Base-by-base conservation (phyloP, 164 flowering plant species). In the Houttuynia cordata region DNA sequence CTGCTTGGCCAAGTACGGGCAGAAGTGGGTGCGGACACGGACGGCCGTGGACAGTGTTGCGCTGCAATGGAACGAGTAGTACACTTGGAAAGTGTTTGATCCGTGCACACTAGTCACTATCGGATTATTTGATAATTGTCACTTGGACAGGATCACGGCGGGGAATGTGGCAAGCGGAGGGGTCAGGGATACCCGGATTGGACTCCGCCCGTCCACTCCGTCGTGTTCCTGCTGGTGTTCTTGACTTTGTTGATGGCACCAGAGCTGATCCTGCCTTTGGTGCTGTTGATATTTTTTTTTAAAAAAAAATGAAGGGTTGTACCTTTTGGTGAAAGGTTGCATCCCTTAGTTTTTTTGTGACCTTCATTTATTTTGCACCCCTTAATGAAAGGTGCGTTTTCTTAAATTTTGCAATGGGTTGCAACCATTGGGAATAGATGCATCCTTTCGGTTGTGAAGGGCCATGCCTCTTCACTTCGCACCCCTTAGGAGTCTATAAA, bases 41-140 rank as follows among this genome's bases (percentile, higher is more conserved):
- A 76, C 79, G 4, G 70, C 73, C 2, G 62, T 76, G 0, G 79
- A 71, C 34, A 73, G 73, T 41, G 53, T 62, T 18, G 56, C 58
- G 21, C 79, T 76, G 0, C 63, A 64, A 40, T 76, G 79, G 79
- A 73, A 76, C n/a, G 76, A 76, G 66, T 76, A 76, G 68, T 76
- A 76, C 30, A 68, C 75, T 3, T 76, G 79, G 79, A 73, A 70
- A 63, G 76, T 76, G 13, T 76, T 65, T 37, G 79, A 76, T 24
- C 79, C 76, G 8, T 76, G 79, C 61, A 76, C 79, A n/a, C 76
- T 73, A 6, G 49, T 76, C 40, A 73, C 79, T 7, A 37, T 76
- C 21, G 79, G 79, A 9, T 76, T 76, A 8, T 76, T 73, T 40
- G 75, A 76, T 49, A 73, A 76, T 58, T 65, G 71, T 47, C 79